Evolutionary conservation across 179 eudicot genomes (phyloP), one percentile per base, ranked within the genome.

Genomic region (Gypsophila paniculata): DNA sequence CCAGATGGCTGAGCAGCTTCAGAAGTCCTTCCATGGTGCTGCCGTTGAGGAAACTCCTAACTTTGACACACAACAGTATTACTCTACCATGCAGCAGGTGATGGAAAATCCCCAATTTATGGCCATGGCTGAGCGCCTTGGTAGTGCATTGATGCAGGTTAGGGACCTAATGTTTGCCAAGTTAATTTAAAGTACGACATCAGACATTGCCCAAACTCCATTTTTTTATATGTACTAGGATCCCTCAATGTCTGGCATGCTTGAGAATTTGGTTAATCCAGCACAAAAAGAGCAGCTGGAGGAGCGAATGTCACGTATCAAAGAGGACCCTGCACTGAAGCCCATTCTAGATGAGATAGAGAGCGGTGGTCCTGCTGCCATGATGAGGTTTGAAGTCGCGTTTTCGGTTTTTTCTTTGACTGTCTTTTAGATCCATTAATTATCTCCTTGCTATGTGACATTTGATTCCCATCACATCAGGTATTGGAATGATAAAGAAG

Each of bases 121-220:
- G 96, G 85, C 88, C 67, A 95, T 95, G 99, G 99, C 99, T 78
- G 99, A 95, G 81, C 96, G 86, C 68, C 99, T 95, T 67, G 99
- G 99, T 55, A 89, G 70, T 85, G 93, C 98, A 52, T 71, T 95
- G 70, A 87, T 92, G 96, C 98, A 95, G 99, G 99, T 95, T 74
- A 42, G 72, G 34, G 65, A 61, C 52, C 32, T 42, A 19, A 21
- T 32, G 18, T 57, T 29, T 52, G 46, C 60, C 62, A 48, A 58
- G 18, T 39, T 70, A 2, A 2, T 15, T 38, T 10, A 17, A 3
- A 23, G 21, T 57, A 1, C 18, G 29, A 54, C 9, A 42, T 62
- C 21, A 8, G 34, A 1, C 17, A 26, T 58, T 58, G 23, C 21
- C 53, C 19, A 67, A 19, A 26, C 49, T n/a, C 8, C 32, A 49